Evolutionary conservation across 306 rosid species (phyloP).

Genomic region (Dryas alaskensis): DNA sequence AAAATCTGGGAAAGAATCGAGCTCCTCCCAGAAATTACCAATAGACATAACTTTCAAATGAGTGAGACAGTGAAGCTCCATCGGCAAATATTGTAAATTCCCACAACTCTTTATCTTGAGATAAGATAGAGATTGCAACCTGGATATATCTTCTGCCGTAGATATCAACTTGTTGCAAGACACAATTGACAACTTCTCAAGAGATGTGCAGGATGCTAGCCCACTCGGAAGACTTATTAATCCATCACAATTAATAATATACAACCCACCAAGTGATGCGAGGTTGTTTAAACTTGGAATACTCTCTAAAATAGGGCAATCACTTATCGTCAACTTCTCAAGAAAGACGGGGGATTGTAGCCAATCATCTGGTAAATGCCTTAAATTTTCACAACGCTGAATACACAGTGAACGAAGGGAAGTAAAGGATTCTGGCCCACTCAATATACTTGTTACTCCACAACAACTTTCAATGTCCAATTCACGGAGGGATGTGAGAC

Average conservation of each 20-base stretch:
- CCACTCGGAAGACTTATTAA: not conserved
- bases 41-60: rapidly evolving
- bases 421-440: too few relatives aligned
- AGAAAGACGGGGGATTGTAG: not conserved
- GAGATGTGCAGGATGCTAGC: not conserved
- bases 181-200: too few relatives aligned
- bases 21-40: not conserved
- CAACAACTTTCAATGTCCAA: rapidly evolving
- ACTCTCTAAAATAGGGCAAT: not conserved
- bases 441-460: too few relatives aligned
- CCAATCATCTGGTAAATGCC: too few relatives aligned
- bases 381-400: too few relatives aligned
- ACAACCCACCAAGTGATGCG: not conserved
- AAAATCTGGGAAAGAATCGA: not conserved
- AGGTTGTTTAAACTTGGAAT: not conserved
- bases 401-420: too few relatives aligned
- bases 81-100: too few relatives aligned
- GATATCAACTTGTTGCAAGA: too few relatives aligned
- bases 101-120: too few relatives aligned
- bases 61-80: not conserved
- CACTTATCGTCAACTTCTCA: not conserved
- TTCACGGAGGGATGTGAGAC: not conserved
- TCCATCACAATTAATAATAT: rapidly evolving
- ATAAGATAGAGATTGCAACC: too few relatives aligned
- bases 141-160: too few relatives aligned